Evolutionary conservation across 768 basidiomycete species (phyloP).

Genomic region (Russula sp.): DNA sequence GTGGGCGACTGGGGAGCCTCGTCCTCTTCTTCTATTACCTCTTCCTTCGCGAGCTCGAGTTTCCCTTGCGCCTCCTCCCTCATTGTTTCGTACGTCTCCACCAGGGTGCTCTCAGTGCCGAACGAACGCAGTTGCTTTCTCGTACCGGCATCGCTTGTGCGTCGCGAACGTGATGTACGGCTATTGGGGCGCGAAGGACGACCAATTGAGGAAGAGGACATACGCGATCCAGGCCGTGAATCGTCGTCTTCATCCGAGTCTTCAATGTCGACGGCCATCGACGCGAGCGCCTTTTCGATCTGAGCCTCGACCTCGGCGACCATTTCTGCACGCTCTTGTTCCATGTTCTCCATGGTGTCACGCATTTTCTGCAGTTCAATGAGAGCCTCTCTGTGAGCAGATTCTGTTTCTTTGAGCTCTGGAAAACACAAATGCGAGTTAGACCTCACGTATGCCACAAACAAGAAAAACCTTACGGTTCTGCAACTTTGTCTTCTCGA

Average conservation of each 20-base stretch:
- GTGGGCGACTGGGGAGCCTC: slow-evolving; percentile 35
- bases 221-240: slow-evolving; percentile 48
- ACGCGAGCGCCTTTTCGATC: slow-evolving; percentile 80
- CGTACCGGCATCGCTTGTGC: slow-evolving; percentile 58
- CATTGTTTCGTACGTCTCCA: slow-evolving; percentile 53
- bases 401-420: slow-evolving; percentile 83
- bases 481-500: slow-evolving; percentile 76
- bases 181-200: slow-evolving; percentile 40
- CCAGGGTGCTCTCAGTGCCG: slow-evolving; percentile 76
- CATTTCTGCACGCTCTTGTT: slow-evolving; percentile 82
- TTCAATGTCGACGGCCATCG: slow-evolving; percentile 78
- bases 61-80: slow-evolving; percentile 46
- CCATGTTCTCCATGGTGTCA: slow-evolving; percentile 82
- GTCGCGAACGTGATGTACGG: slow-evolving; percentile 57
- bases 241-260: slow-evolving; percentile 72
- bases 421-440: not conserved
- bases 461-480: slow-evolving; percentile 52
- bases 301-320: slow-evolving; percentile 92
- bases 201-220: slow-evolving; percentile 21
- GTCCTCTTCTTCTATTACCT: slow-evolving; percentile 49
- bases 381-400: slow-evolving; percentile 74
- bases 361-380: slow-evolving; percentile 82
- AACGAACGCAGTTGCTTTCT: slow-evolving; percentile 61
- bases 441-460: slow-evolving; percentile 2
- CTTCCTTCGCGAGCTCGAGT: slow-evolving; percentile 54